Conservation (phyloP, 2,329 filamentous ascomycete species). For the Rutstroemia sp. region DNA sequence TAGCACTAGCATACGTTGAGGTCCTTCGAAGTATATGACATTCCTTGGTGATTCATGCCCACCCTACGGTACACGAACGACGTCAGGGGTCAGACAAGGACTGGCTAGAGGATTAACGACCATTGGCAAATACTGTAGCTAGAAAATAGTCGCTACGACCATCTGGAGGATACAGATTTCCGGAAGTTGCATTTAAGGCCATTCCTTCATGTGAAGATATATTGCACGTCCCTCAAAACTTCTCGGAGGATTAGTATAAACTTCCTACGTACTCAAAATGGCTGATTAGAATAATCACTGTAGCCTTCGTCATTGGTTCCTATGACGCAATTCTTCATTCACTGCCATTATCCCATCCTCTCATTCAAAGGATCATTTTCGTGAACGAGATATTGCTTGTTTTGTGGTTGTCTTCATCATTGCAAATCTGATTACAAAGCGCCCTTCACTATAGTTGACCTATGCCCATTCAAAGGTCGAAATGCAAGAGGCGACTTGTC, state of each 20-base stretch:
- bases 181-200: no score
- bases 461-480: constrained; percentile 53
- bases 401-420: constrained; percentile 31
- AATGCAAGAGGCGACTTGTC: constrained; percentile 55
- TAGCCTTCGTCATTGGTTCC: neutral
- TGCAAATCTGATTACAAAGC: constrained; percentile 33
- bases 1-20: no score
- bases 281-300: neutral
- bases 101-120: no score
- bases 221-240: neutral
- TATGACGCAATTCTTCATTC: neutral
- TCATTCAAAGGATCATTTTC: neutral
- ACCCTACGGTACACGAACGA: no score
- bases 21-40: no score
- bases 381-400: constrained; percentile 14
- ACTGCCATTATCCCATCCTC: constrained; percentile 3
- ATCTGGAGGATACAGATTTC: no score
- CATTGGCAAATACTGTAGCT: no score
- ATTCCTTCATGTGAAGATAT: neutral
- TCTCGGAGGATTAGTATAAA: neutral
- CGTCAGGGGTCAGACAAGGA: no score
- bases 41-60: no score
- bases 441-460: constrained; percentile 41
- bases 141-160: no score
- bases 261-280: neutral